Base-by-base conservation (phyloP, 2,329 filamentous ascomycete species). In the Aspergillus japonicus region DNA sequence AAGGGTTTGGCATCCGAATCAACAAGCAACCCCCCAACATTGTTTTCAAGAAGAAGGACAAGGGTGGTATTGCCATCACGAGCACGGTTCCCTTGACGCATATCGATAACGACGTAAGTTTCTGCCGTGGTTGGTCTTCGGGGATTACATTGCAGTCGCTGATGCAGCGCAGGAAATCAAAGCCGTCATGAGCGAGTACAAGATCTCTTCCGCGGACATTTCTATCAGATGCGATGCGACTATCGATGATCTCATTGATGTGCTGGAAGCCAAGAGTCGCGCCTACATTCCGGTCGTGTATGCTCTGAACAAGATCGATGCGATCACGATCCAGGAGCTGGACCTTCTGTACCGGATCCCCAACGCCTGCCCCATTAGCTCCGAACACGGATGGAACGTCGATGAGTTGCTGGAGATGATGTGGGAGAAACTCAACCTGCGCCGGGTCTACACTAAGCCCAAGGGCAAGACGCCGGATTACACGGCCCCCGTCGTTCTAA, bases 11-110 rank as follows among this genome's bases (percentile, higher is more conserved):
- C 35, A 97, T 99, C 73, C 87, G 95, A 58, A 94, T 98, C 82
- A 99, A 99, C 83, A 99, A 98, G 82, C 81, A 87, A 69, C 95
- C 95, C 26, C 95, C 95, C 47, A 99, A 99, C 76, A 99, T 99
- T 71, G 91, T 95, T n/a, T 96, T 97, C 83, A 96, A 89, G 80
- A 99, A 99, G 84, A 99, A 99, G 83, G 95, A 99, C 79, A 98
- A 98, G 81, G 95, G 95, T 68, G 95, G 95, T 39, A 87, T 99
- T 73, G 93, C 91, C 72, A 95, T 99, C 73, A 96, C 93, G n/a
- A 95, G 87, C 78, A 99, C 95, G 2, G 89, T 95, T 49, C 92
- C 93, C 5, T 82, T 99, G 68, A 89, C 89, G 24, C 92, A 99
- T 78, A 96, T 99, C 71, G 91, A 95, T 75, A 85, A 92, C 68